phyloP scores from a whole-genome alignment of 2,329 filamentous ascomycete species.

The Calycina herbarum region DNA sequence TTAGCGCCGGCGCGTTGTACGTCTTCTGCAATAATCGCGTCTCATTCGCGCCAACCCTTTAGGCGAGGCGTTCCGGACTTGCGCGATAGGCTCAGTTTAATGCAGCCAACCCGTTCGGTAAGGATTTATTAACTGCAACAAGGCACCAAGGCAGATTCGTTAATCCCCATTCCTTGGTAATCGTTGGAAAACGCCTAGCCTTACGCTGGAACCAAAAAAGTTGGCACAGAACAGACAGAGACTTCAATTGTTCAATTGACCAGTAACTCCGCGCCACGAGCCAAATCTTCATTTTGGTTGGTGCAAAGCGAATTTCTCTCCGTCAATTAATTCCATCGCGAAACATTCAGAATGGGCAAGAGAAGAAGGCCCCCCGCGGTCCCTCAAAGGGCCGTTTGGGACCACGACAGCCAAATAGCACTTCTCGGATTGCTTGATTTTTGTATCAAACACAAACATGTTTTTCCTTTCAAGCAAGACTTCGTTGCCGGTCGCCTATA shows the following conservation, averaged over 20 bases:
- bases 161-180: neutral
- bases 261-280: too few species aligned
- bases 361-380: neutral
- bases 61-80: neutral
- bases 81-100: neutral
- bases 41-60: neutral
- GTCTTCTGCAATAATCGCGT: neutral
- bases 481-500: neutral
- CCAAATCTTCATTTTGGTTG: too few species aligned
- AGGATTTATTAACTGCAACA: neutral
- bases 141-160: neutral
- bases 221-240: too few species aligned
- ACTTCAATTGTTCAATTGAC: too few species aligned
- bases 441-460: conserved; percentile 1
- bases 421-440: conserved; percentile 3
- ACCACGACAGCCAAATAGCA: neutral
- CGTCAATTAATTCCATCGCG: neutral
- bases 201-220: too few species aligned
- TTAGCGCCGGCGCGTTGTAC: neutral
- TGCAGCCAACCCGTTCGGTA: neutral
- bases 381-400: neutral
- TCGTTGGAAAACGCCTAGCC: too few species aligned
- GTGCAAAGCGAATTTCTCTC: neutral
- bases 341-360: neutral
- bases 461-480: neutral